phyloP scores from a whole-genome alignment of 1,284 basidiomycete species.

The Grifola frondosa region DNA sequence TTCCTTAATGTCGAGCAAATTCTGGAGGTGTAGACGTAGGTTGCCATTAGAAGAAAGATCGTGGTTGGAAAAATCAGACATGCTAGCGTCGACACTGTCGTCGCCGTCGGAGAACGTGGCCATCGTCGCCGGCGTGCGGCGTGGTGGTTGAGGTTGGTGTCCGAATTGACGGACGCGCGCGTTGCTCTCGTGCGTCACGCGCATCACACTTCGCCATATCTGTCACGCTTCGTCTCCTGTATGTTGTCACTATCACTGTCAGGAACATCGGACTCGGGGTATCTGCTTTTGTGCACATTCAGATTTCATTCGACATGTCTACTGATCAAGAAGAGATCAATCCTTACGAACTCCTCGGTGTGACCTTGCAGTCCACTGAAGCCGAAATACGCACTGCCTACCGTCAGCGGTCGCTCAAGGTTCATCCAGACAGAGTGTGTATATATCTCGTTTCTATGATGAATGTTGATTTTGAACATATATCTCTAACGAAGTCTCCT shows the following conservation, averaged over 20 bases:
- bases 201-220: too few relatives aligned
- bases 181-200: too few relatives aligned
- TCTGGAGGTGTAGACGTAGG: conserved; percentile 75
- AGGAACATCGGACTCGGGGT: too few relatives aligned
- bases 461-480: conserved; percentile 11
- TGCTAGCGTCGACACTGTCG: conserved; percentile 24
- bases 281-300: too few relatives aligned
- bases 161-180: too few relatives aligned
- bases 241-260: too few relatives aligned
- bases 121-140: conserved; percentile 32
- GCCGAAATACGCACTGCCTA: conserved; percentile 85
- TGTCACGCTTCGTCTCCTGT: too few relatives aligned
- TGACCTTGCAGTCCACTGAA: conserved; percentile 72
- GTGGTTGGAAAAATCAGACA: conserved; percentile 19
- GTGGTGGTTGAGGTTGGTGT: conserved; percentile 19
- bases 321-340: conserved; percentile 51
- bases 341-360: conserved; percentile 75
- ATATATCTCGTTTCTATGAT: conserved; percentile 10
- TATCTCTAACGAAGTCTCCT: conserved; percentile 24
- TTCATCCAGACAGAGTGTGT: conserved; percentile 85
- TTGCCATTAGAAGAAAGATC: conserved; percentile 53
- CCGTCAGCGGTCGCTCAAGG: conserved; percentile 78
- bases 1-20: conserved; percentile 84
- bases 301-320: conserved; percentile 22
- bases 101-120: conserved; percentile 38